Base-by-base conservation (phyloP, 805 yeast species). In the Kodamaea restingae region DNA sequence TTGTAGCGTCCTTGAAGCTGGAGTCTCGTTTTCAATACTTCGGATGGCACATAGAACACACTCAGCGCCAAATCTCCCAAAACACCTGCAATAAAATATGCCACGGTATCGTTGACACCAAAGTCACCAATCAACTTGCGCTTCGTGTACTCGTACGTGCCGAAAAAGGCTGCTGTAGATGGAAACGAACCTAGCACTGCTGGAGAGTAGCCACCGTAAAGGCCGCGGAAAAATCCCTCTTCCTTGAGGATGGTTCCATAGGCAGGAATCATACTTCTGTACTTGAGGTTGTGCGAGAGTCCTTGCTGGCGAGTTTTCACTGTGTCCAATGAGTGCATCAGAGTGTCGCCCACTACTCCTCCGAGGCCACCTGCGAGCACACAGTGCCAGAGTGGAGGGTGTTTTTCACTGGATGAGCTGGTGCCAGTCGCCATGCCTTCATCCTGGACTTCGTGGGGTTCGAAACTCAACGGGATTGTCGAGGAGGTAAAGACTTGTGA, bases 301-400 rank as follows among this genome's bases (percentile, higher is more conserved):
- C 96, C 98, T 57, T 93, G 99, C 59, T 93, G 98, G 46, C 98
- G 72, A 2, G 98, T 93, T 58, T 93, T 93, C 22, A 93, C 96
- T 0, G 98, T 93, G 56, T 93, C 99, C 25, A 93, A 64, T 0
- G 98, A 90, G 61, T 93, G 97, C 97, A 93, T 93, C 21, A 78
- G 65, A 1, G 93, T 75, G 54, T 91, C 98, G 10, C 97, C 98
- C 27, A 90, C 76, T 39, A 86, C 81, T 1, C 98, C 98, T 6
- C 98, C 98, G 35, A 91, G 63, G 0, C 95, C 97, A 30, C 98
- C 98, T 0, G 97, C 96, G 28, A 88, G 40, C 70, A 88, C 70
- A 55, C 88, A 78, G 52, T 75, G 71, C 45, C 74, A 32, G 17
- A 83, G 60, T 4, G 84, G 74, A 10, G 41, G 32, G 12, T 32